Evolutionary conservation across 1,284 basidiomycete species (phyloP).

Genomic region (Agroathelia rolfsii): DNA sequence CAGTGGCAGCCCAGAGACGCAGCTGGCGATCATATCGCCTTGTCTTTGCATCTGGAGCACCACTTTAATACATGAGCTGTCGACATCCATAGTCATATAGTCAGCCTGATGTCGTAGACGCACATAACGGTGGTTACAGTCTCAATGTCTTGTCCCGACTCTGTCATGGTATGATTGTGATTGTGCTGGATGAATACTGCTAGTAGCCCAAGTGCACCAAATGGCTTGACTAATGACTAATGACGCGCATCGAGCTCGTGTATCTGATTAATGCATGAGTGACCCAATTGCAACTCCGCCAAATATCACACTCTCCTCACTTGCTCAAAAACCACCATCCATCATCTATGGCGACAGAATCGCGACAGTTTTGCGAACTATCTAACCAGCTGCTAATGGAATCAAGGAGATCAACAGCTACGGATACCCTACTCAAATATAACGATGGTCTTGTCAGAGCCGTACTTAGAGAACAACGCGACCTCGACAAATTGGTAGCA

Average conservation of each 20-base stretch:
- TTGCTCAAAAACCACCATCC: too few relatives aligned
- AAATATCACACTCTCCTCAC: too few relatives aligned
- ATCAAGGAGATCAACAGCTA: conserved; percentile 73
- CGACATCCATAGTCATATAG: not conserved
- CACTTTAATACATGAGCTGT: conserved; percentile 18
- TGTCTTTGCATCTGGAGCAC: conserved; percentile 73
- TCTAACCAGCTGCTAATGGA: conserved; percentile 83
- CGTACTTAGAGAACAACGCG: conserved; percentile 85
- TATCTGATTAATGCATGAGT: too few relatives aligned
- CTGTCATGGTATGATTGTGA: conserved; percentile 18
- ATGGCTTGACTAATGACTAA: conserved; percentile 25
- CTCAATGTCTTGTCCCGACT: conserved; percentile 42
- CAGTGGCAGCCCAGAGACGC: conserved; percentile 89
- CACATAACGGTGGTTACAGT: conserved; percentile 40
- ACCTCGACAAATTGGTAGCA: conserved; percentile 61
- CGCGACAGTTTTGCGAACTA: conserved; percentile 69
- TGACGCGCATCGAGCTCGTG: too few relatives aligned
- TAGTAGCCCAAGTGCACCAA: conserved; percentile 22
- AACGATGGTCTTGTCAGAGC: conserved; percentile 82
- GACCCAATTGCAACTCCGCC: too few relatives aligned
- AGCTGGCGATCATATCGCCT: conserved; percentile 89
- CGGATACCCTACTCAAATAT: conserved; percentile 85
- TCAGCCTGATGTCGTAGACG: conserved; percentile 12
- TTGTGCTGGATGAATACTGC: too few relatives aligned
- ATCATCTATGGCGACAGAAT: conserved; percentile 15